phyloP scores from a whole-genome alignment of 2,329 filamentous ascomycete genomes.

The Beauveria sp. region DNA sequence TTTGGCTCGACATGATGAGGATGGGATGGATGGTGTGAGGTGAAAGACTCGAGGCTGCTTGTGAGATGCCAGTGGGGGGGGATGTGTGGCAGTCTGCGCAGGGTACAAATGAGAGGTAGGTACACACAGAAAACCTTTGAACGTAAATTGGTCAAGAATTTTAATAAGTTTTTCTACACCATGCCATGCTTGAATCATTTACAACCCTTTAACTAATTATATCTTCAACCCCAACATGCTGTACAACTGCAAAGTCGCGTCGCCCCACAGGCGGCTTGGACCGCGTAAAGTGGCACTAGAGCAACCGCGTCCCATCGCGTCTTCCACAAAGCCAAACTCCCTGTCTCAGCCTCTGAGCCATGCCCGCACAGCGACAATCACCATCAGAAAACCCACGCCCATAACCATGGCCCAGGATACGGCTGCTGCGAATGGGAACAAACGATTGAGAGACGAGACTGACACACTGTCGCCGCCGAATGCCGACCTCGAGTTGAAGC shows the following conservation, averaged over 20 bases:
- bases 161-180: not conserved
- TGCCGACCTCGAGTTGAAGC: slow-evolving; percentile 6
- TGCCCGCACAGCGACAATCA: not conserved
- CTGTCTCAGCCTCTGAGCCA: not conserved
- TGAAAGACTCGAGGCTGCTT: not conserved
- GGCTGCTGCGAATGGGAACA: not conserved
- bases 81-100: not conserved
- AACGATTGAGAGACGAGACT: slow-evolving; percentile 2
- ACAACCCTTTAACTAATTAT: no score
- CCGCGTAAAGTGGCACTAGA: slow-evolving; percentile 8
- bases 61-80: not conserved
- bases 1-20: slow-evolving; percentile 37
- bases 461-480: slow-evolving; percentile 7
- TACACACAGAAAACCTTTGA: no score
- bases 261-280: not conserved
- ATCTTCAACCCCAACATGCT: not conserved
- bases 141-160: not conserved
- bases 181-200: no score
- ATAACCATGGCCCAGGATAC: not conserved
- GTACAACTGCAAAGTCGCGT: not conserved
- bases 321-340: not conserved
- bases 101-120: not conserved
- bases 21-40: not conserved
- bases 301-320: slow-evolving; percentile 8
- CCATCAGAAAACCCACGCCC: not conserved